Conservation (phyloP, 108 stramenopile genomes). For the Phaeodactylum tricornutum region DNA sequence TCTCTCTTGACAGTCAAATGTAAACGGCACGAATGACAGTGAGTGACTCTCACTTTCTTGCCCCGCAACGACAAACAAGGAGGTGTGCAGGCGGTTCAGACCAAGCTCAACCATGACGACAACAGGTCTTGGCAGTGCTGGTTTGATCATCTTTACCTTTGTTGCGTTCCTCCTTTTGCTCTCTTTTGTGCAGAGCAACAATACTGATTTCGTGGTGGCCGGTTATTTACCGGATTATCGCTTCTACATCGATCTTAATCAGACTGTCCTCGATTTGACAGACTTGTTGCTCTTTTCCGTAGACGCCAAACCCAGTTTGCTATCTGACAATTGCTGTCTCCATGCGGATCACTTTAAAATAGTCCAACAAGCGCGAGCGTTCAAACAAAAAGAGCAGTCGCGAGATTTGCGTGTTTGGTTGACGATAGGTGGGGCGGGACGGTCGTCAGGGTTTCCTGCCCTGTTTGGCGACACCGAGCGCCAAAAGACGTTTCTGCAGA, state of each 20-base stretch:
- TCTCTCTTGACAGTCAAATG: no score
- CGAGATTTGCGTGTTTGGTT: slow-evolving; percentile 24
- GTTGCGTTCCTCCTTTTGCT: neutral
- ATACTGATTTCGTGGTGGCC: slow-evolving; percentile 34
- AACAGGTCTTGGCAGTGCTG: no score
- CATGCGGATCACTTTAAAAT: slow-evolving; percentile 31
- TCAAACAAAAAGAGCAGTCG: slow-evolving; percentile 10
- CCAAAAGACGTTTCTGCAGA: neutral
- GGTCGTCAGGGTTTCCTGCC: slow-evolving; percentile 11
- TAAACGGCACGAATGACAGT: no score
- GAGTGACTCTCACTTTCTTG: no score
- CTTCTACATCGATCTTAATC: slow-evolving; percentile 33
- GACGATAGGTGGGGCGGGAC: slow-evolving; percentile 31
- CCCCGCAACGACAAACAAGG: no score
- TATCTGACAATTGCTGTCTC: slow-evolving; percentile 30
- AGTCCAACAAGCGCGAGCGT: slow-evolving; percentile 31
- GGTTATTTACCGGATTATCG: slow-evolving; percentile 77
- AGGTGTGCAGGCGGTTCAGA: no score
- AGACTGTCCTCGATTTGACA: slow-evolving; percentile 29
- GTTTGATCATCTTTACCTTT: neutral
- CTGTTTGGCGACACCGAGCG: slow-evolving; percentile 3
- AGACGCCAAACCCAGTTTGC: slow-evolving; percentile 17
- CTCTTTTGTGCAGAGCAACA: neutral
- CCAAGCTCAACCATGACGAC: no score
- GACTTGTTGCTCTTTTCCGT: slow-evolving; percentile 64